These are phyloP conservation scores for Salvia rosmarinus DNA, from an alignment of 257 asterid genomes.

Conservation along the genomic window DNA sequence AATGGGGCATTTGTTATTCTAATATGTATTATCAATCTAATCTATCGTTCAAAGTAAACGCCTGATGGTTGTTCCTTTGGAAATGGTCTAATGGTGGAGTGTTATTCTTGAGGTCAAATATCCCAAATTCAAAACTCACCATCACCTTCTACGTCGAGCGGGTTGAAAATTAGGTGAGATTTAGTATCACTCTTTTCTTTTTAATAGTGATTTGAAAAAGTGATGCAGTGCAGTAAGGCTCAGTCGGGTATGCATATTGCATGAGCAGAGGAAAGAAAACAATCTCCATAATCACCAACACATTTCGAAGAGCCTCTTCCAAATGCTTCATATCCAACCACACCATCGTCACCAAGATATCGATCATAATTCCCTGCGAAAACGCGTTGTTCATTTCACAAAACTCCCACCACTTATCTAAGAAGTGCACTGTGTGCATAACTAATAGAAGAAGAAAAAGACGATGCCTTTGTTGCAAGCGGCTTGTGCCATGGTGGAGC, in stretches of 20 bases:
- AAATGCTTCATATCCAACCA: constrained; percentile 92
- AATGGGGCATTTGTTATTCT: too few species aligned
- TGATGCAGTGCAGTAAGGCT: constrained; percentile 63
- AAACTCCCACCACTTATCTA: too few species aligned
- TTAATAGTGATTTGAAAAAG: constrained; percentile 32
- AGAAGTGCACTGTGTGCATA: constrained; percentile 36
- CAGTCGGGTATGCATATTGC: constrained; percentile 78
- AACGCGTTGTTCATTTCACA: too few species aligned
- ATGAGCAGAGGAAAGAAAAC: constrained; percentile 76
- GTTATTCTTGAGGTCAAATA: too few species aligned
- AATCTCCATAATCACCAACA: constrained; percentile 83
- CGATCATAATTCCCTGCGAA: constrained; percentile 79
- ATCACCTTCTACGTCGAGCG: too few species aligned
- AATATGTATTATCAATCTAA: too few species aligned
- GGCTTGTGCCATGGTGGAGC: constrained; percentile 88
- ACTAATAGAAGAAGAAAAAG: constrained; percentile 99
- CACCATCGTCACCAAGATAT: constrained; percentile 65
- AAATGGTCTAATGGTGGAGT: too few species aligned
- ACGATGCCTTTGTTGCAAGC: constrained; percentile 96
- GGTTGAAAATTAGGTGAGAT: too few species aligned
- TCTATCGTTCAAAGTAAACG: too few species aligned
- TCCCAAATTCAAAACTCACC: too few species aligned
- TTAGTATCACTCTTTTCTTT: constrained; percentile 44
- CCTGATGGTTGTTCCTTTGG: too few species aligned
- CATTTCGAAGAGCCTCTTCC: constrained; percentile 75